A percentile compares a stretch with the other conserved stretches of the same genome.
Evolutionary conservation across 805 yeast genomes (phyloP).

Genomic region (Schizosaccharomyces osmophilus): DNA sequence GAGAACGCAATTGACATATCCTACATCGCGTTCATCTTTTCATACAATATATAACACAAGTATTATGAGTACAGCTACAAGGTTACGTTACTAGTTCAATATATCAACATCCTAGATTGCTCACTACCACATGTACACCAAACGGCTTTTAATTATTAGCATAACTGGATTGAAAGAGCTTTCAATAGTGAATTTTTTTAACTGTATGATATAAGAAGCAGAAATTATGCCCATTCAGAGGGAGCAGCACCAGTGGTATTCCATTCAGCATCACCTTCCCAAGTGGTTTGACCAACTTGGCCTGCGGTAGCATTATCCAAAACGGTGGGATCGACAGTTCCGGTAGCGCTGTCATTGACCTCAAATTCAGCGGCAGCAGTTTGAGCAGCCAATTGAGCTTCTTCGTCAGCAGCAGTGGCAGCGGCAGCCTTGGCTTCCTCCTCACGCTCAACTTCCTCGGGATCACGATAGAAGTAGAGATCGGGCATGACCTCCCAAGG

Average conservation of each 20-base stretch:
- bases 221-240: constrained; percentile 3
- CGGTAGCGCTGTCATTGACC: constrained; percentile 19
- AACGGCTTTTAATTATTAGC: neutral
- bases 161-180: neutral
- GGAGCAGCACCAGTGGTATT: constrained; percentile 2
- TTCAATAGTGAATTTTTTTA: neutral
- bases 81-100: too few relatives aligned
- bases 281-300: constrained; percentile 4
- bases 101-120: too few relatives aligned
- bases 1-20: too few relatives aligned
- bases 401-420: constrained; percentile 40
- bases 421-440: constrained; percentile 37
- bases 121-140: neutral
- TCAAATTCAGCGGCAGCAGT: constrained; percentile 28
- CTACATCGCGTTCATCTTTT: too few relatives aligned
- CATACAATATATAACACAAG: too few relatives aligned
- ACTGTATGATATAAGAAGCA: neutral
- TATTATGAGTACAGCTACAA: too few relatives aligned
- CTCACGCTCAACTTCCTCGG: constrained; percentile 86
- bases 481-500: constrained; percentile 99
- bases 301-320: constrained; percentile 9
- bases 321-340: constrained; percentile 25
- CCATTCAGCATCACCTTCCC: constrained; percentile 1
- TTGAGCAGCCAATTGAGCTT: neutral
- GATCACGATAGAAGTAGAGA: constrained; percentile 99